A percentile compares a stretch with the other conserved stretches of the same genome.
Evolutionary conservation across 2,329 filamentous ascomycete species (phyloP).

Genomic region (Colletotrichum sp.): DNA sequence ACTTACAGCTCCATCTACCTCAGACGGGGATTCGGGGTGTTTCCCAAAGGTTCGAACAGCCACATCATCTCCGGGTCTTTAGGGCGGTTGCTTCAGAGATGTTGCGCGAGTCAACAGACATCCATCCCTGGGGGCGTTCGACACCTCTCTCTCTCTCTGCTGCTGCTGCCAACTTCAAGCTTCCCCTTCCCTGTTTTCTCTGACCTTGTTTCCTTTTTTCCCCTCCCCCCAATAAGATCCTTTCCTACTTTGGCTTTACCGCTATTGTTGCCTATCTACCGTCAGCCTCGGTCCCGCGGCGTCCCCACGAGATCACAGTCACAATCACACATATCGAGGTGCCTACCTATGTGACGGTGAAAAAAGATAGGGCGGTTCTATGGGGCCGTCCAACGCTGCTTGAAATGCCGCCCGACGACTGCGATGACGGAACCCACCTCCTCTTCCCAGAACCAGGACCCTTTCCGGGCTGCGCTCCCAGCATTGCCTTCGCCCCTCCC

Average conservation of each 20-base stretch:
- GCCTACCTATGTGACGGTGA: not conserved
- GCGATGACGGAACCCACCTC: not conserved
- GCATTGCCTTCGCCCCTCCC: not conserved
- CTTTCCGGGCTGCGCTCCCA: not conserved
- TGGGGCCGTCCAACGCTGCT: not conserved
- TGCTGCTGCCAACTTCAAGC: constrained; percentile 1
- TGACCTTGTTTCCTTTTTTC: not conserved
- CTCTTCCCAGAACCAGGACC: not conserved
- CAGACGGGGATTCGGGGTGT: not conserved
- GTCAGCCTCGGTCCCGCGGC: constrained; percentile 1
- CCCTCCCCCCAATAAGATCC: not conserved
- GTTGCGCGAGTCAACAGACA: not conserved
- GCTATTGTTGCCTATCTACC: not conserved
- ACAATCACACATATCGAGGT: not conserved
- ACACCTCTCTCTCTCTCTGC: not conserved
- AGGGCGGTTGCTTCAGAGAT: not conserved
- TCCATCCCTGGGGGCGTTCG: not conserved
- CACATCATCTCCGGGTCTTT: not conserved
- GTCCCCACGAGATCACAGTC: not conserved
- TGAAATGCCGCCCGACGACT: not conserved
- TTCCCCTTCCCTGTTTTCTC: constrained; percentile 10
- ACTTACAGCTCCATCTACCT: not conserved
- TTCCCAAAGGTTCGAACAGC: not conserved
- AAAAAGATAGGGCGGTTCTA: not conserved
- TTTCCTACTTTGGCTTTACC: not conserved